A percentile compares a stretch with the other conserved stretches of the same genome.
These are phyloP conservation scores for Cutaneotrichosporon curvatum DNA, from an alignment of 1,284 basidiomycete species.

Conservation along the genomic window DNA sequence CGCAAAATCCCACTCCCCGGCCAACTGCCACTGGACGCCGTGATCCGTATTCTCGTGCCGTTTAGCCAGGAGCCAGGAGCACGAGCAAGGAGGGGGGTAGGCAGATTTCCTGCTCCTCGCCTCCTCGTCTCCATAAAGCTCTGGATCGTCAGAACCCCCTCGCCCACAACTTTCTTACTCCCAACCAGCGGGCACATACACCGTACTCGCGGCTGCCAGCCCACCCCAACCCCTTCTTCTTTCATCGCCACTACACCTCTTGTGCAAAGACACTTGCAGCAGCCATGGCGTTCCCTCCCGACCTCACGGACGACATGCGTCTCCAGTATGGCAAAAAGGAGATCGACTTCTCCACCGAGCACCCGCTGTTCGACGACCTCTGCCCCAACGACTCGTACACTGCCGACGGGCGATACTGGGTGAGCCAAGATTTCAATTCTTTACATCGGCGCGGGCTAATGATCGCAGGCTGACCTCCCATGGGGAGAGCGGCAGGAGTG, in stretches of 20 bases:
- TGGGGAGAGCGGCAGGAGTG: constrained; percentile 38
- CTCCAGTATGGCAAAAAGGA: constrained; percentile 9
- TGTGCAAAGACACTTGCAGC: neutral
- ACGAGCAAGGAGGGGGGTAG: too few relatives aligned
- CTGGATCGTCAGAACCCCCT: neutral
- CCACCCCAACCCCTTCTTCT: neutral
- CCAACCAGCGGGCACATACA: too few relatives aligned
- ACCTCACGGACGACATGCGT: constrained; percentile 9
- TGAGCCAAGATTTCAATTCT: constrained; percentile 20
- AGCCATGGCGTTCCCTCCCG: constrained; percentile 15
- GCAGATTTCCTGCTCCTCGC: neutral
- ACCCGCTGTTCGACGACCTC: constrained; percentile 44
- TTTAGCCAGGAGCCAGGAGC: too few relatives aligned
- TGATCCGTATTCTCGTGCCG: too few relatives aligned
- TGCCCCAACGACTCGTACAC: constrained; percentile 41
- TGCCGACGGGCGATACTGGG: constrained; percentile 41
- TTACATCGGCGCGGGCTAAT: neutral
- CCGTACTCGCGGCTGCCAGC: too few relatives aligned
- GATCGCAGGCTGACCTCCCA: constrained; percentile 38
- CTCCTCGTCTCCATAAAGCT: neutral
- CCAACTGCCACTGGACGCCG: too few relatives aligned
- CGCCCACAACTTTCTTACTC: neutral
- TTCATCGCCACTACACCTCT: neutral
- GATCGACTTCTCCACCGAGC: constrained; percentile 23
- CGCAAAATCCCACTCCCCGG: too few relatives aligned